Conservation (phyloP, 1,284 basidiomycete species). For the Schizopora paradoxa region DNA sequence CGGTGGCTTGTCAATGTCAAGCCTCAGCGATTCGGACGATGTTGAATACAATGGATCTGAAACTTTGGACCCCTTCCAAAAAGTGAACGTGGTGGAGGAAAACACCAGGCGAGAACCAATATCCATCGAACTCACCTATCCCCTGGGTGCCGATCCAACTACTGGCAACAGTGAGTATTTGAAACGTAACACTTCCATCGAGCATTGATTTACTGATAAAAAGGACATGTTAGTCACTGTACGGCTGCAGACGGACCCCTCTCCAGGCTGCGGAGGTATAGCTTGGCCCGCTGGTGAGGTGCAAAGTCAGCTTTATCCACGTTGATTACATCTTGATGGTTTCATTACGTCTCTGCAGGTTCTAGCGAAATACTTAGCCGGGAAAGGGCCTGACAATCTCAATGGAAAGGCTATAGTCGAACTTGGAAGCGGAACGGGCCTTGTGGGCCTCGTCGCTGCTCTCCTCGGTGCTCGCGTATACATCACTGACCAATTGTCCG, state of each 20-base stretch:
- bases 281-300: constrained; percentile 94
- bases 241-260: constrained; percentile 63
- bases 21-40: too few species aligned
- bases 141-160: too few species aligned
- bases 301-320: constrained; percentile 24
- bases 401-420: constrained; percentile 64
- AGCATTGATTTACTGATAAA: too few species aligned
- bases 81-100: too few species aligned
- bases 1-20: too few species aligned
- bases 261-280: constrained; percentile 85
- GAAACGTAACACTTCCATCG: too few species aligned
- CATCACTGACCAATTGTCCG: constrained; percentile 89
- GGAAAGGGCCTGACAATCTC: constrained; percentile 46
- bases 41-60: too few species aligned
- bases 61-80: too few species aligned
- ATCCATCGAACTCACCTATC: too few species aligned
- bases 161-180: too few species aligned
- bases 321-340: constrained; percentile 8
- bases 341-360: constrained; percentile 44
- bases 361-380: constrained; percentile 66
- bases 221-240: constrained; percentile 23
- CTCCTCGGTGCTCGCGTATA: constrained; percentile 60
- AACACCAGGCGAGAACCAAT: too few species aligned
- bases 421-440: constrained; percentile 85
- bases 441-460: constrained; percentile 82